Evolutionary conservation across 192 early-diverging fungal genomes (phyloP), one percentile per base, ranked within the genome.

Genomic region (Radiomyces spectabilis): DNA sequence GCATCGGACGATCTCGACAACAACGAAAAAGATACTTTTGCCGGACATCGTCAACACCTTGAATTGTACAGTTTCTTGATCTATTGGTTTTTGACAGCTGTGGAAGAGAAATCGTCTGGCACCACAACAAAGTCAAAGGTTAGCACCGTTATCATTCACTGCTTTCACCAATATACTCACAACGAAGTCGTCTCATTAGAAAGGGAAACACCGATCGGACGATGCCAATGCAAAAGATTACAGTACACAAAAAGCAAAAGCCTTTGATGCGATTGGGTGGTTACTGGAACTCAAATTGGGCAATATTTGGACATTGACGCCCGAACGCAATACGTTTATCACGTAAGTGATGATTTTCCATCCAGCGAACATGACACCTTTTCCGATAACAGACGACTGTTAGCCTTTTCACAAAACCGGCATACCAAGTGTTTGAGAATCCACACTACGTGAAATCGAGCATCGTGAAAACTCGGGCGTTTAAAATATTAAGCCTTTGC

Each of bases 61-160:
- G 89, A 94, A 65, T 75, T 89, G 55, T 95, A 93, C 52, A 83
- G 83, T 3, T 96, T 89, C 54, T 45, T 92, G 41, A 66, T 92
- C 42, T 81, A 87, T 52, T 96, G 94, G 92, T 68, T 87, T 12
- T 67, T 94, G 32, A 75, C 78, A 41, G 58, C 74, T 5, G 84
- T 77, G 41, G 86, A 89, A 63, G 75, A 79, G 12, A 75, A 75
- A 33, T 69, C 68, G 7, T 50, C 65, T 6, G 27, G 61, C 0
- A 72, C 56, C 10, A 73, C 54, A 18, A 57, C 51, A 41, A 46
- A 40, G 43, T 27, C 53, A 29, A 59, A 55, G 50, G 55, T 66
- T 48, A 31, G 31, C 12, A 35, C n/a, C n/a, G n/a, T n/a, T n/a
- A n/a, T n/a, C n/a, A n/a, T n/a, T n/a, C n/a, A n/a, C n/a, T n/a